Percentiles rank a stretch among this genome's conserved stretches.
Conservation (phyloP, 345 rosid genomes). For the Eutrema yunnanense region DNA sequence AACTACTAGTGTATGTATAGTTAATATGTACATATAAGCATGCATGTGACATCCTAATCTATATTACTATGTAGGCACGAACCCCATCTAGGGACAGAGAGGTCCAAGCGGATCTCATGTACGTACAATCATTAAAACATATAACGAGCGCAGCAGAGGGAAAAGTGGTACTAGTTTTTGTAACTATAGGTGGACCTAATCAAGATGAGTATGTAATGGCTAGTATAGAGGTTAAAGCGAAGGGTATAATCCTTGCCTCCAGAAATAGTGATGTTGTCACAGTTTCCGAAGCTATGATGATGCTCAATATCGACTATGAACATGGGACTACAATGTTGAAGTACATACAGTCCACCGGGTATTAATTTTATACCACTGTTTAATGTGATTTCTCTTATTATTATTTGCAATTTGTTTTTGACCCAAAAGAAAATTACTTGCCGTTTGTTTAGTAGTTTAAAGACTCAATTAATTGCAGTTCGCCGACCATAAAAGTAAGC, state of each 20-base stretch:
- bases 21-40: background rate
- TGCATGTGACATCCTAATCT: background rate
- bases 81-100: background rate
- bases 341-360: constrained; percentile 13
- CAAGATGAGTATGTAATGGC: background rate
- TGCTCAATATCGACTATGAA: background rate
- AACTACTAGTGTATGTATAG: background rate
- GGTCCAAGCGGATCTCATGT: background rate
- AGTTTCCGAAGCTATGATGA: background rate
- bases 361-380: background rate
- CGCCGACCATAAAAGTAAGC: constrained; percentile 19
- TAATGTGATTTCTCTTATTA: background rate
- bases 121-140: background rate
- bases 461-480: background rate
- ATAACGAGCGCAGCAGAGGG: constrained; percentile 26
- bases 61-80: constrained; percentile 36
- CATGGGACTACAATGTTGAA: constrained; percentile 1
- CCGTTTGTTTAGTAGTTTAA: background rate
- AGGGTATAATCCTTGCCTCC: constrained; percentile 12
- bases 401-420: background rate
- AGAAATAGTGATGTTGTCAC: background rate
- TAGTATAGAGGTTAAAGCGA: background rate
- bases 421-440: background rate
- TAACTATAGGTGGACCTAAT: background rate
- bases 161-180: constrained; percentile 34